Percentiles rank a stretch among this genome's conserved stretches.
Conservation (phyloP, 139 green algal genomes). For the Mesotaenium endlicherianum region DNA sequence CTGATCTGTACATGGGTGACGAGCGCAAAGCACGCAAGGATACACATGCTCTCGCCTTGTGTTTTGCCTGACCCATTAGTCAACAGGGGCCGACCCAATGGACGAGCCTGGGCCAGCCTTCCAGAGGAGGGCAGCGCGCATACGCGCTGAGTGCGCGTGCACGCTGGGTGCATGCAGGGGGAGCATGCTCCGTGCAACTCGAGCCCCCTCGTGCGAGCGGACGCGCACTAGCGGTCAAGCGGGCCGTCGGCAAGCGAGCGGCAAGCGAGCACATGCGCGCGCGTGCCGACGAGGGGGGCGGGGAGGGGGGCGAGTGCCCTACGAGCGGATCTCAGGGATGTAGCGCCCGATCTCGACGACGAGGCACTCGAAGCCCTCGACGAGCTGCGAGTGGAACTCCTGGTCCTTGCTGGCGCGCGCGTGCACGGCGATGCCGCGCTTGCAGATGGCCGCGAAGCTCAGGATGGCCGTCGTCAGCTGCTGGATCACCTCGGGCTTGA, state of each 20-base stretch:
- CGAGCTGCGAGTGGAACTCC: conserved; percentile 48
- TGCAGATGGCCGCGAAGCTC: conserved; percentile 44
- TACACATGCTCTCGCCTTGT: too few species aligned
- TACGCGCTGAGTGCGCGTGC: too few species aligned
- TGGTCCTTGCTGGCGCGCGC: conserved; percentile 16
- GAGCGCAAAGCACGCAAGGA: too few species aligned
- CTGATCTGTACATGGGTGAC: too few species aligned
- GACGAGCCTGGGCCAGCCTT: too few species aligned
- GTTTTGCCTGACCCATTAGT: too few species aligned
- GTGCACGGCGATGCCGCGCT: conserved; percentile 34
- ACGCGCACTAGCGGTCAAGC: not conserved
- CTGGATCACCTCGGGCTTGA: conserved; percentile 22
- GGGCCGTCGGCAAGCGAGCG: not conserved
- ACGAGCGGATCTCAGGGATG: conserved; percentile 40
- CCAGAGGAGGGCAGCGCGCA: too few species aligned
- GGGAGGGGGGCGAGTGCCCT: too few species aligned
- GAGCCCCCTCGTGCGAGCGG: not conserved
- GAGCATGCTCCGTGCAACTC: not conserved
- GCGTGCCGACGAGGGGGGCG: too few species aligned
- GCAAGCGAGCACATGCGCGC: not conserved
- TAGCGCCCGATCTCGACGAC: conserved; percentile 20
- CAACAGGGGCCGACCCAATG: too few species aligned
- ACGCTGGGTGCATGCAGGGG: too few species aligned
- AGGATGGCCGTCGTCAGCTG: conserved; percentile 30
- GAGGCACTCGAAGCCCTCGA: conserved; percentile 33